Evolutionary conservation across 2,329 filamentous ascomycete genomes (phyloP), one percentile per base, ranked within the genome.

Genomic region (Fusarium caatingaense): DNA sequence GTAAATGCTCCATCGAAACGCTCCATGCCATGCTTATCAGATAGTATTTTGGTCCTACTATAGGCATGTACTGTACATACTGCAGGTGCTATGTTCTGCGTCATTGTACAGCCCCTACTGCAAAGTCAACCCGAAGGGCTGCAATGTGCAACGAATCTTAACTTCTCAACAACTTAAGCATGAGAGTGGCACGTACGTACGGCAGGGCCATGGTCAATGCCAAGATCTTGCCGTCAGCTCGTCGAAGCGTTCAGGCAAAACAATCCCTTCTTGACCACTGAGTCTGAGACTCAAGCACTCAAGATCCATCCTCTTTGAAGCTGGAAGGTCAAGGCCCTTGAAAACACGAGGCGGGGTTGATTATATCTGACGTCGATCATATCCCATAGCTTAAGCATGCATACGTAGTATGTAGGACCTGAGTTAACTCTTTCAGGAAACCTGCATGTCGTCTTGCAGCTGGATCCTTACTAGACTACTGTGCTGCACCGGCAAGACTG

Each of bases 341-440:
- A 37, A 12, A 37, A 37, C 18, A n/a, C 18, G n/a, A 37, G 34
- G 34, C 10, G 34, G 34, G 34, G 34, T 37, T n/a, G 9, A 37
- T 12, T 11, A 37, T 37, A 18, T 10, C 6, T 37, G 18, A 37
- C 18, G 34, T 37, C 10, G 34, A 37, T 37, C 34, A n/a, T 37
- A 11, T n/a, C 30, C 34, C 18, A 6, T 37, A n/a, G 34, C 34
- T 37, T 37, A 37, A 37, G 34, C 10, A 37, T 37, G 34, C 34
- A 25, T 23, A 57, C 30, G 20, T 11, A 28, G n/a, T 23, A 21
- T 25, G 23, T 47, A 48, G 68, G 71, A 62, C 71, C 71, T 72
- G 69, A 66, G 56, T 74, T 71, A n/a, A 37, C 34, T 37, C 34
- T 37, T 37, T 37, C 34, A 37, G 18, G 34, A 37, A 37, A 37